Base-by-base conservation (phyloP, 2,329 filamentous ascomycete species). In the Diaporthe sp. region DNA sequence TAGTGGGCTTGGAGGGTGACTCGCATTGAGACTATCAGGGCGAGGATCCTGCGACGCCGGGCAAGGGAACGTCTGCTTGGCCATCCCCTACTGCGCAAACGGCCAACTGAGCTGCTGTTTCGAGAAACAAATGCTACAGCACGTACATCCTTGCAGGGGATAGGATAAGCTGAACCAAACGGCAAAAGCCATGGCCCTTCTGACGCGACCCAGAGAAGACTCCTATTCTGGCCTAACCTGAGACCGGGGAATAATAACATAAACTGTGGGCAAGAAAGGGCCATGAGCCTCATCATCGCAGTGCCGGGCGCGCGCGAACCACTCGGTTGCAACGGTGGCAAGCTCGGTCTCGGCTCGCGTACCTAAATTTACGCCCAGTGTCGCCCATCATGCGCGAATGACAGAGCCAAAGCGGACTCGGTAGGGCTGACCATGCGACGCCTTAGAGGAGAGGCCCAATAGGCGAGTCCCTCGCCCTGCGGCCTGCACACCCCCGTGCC, bases 21-120 rank as follows among this genome's bases (percentile, higher is more conserved):
- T 39, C 46, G 65, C 65, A 68, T 68, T 55, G 49, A 69, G 49
- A 69, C 65, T 68, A 68, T 53, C 65, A 53, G 49, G 65, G 65
- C 31, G 65, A 69, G 42, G 65, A 55, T 69, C 65, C 49, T 55
- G 65, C n/a, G 65, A 55, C 65, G 22, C 34, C 46, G 49, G 49
- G 65, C 34, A 53, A 39, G 65, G 46, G 49, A 69, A 19, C n/a
- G 46, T 34, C 8, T 44, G 25, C 44, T 68, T 25, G 62, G 62
- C 42, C 44, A 37, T 8, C 34, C 42, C 61, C 25, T 37, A 39
- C 28, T 22, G 10, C 22, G 37, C 42, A 19, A 12, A 22, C n/a
- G 49, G 49, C 46, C 19, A 17, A 22, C 15, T 31, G 65, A 69
- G 65, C 65, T 69, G 49, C 65, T 69, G 65, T 55, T 69, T 69